Base-by-base conservation (phyloP, 192 early-diverging fungal species). In the Obelidium mucronatum region DNA sequence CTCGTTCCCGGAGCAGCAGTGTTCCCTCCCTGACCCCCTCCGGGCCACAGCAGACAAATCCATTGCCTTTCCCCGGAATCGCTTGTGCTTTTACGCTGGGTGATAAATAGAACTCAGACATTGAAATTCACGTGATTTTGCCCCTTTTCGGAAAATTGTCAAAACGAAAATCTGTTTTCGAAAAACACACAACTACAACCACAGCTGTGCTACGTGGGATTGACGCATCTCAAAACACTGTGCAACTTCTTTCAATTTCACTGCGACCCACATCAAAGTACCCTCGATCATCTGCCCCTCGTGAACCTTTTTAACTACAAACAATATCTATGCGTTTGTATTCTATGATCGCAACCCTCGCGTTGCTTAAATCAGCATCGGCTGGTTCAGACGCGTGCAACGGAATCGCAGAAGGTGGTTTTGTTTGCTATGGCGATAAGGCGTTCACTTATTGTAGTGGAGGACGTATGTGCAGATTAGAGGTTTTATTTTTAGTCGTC, bases 61-160 rank as follows among this genome's bases (percentile, higher is more conserved):
- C 72, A 26, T 42, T 74, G 3, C 72, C 72, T 48, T 74, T 74
- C n/a, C 72, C 72, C 51, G 15, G 24, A 24, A 74, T 37, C 31
- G 72, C 37, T 40, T 63, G 72, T 30, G 28, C 59, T 36, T 28
- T 11, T 15, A 74, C 62, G 42, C 13, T 31, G 11, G 72, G 4
- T 28, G 33, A 58, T 22, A 8, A 6, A 15, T 34, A 39, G 22
- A 65, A 22, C 4, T 34, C 63, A 39, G 63, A 8, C 63, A 31
- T 65, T 48, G 8, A 19, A 48, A 48, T 15, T 48, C 44, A 48
- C 31, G 56, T 59, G 56, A 30, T n/a, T 11, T n/a, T 30, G 6
- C 11, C 13, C 11, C 11, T 6, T 19, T 6, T 19, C 56, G 24
- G 44, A 48, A 48, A 65, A 65, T 65, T 65, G 63, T 65, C 63